These are phyloP conservation scores for Xylaria sp. DNA, from an alignment of 2,329 filamentous ascomycete species.

Conservation along the genomic window DNA sequence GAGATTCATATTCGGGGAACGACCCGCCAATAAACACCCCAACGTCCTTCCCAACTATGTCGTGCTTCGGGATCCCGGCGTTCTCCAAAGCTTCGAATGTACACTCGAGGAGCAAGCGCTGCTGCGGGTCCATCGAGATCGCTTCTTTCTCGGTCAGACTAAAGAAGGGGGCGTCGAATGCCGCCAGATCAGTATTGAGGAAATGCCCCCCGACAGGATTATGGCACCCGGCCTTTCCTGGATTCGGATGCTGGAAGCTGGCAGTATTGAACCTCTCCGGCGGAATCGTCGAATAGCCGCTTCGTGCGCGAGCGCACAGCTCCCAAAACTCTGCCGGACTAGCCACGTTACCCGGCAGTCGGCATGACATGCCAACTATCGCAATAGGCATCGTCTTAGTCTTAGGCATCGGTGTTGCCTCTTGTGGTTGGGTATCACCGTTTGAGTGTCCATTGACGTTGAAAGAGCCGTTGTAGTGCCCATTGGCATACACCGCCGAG, in stretches of 20 bases:
- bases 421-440: constrained; percentile 17
- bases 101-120: constrained; percentile 63
- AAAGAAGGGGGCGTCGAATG: constrained; percentile 65
- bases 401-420: constrained; percentile 17
- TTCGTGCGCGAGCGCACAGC: constrained; percentile 52
- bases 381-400: constrained; percentile 49
- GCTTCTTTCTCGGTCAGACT: constrained; percentile 62
- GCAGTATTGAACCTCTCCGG: constrained; percentile 59
- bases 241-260: constrained; percentile 50
- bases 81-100: constrained; percentile 66
- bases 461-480: constrained; percentile 38
- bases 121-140: constrained; percentile 65
- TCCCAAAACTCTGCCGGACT: constrained; percentile 55
- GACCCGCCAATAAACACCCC: constrained; percentile 63
- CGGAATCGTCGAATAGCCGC: constrained; percentile 52
- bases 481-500: constrained; percentile 36
- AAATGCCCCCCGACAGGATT: constrained; percentile 53
- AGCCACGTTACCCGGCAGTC: constrained; percentile 52
- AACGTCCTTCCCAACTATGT: constrained; percentile 59
- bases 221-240: constrained; percentile 52
- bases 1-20: constrained; percentile 61
- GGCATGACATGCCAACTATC: constrained; percentile 53
- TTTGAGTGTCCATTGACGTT: constrained; percentile 37
- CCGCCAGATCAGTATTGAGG: constrained; percentile 58
- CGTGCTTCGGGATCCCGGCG: constrained; percentile 61